Conservation (phyloP, 345 rosid genomes). For the Carallia brachiata region DNA sequence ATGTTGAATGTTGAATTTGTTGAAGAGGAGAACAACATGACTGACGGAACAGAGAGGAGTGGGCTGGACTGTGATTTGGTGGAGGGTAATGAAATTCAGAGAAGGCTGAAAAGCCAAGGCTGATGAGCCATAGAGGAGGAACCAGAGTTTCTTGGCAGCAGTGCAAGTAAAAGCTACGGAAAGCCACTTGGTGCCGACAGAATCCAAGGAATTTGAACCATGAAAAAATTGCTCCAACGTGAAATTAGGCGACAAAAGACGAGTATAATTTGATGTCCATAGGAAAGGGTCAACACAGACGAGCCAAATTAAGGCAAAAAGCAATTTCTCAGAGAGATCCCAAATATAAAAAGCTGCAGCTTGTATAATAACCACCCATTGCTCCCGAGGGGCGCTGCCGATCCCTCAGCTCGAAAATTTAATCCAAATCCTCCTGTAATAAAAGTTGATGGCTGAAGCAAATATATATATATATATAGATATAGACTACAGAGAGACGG, state of each 20-base stretch:
- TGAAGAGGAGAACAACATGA: no score
- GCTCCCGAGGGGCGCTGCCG: conserved; percentile 14
- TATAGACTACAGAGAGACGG: no score
- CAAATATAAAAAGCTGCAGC: conserved; percentile 3
- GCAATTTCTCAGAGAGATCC: conserved; percentile 4
- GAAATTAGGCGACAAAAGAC: conserved; percentile 10
- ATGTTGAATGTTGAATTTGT: no score
- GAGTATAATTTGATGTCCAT: not conserved
- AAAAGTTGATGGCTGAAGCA: no score
- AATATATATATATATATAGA: no score
- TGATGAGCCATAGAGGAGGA: conserved; percentile 22
- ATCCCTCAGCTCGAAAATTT: not conserved
- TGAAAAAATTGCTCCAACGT: conserved; percentile 2
- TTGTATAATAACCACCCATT: not conserved
- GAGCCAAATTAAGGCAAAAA: conserved; percentile 1
- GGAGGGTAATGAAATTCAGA: conserved; percentile 7
- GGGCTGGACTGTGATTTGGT: no score
- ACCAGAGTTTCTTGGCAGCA: conserved; percentile 28
- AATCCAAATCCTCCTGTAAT: no score
- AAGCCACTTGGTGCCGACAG: no score
- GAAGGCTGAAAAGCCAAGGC: conserved; percentile 22
- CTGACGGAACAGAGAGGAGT: no score
- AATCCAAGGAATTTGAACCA: no score
- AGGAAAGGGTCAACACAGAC: conserved; percentile 11
- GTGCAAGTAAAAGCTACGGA: conserved; percentile 1